phyloP scores from a whole-genome alignment of 2,329 filamentous ascomycete species.

The Neonectria faginata region DNA sequence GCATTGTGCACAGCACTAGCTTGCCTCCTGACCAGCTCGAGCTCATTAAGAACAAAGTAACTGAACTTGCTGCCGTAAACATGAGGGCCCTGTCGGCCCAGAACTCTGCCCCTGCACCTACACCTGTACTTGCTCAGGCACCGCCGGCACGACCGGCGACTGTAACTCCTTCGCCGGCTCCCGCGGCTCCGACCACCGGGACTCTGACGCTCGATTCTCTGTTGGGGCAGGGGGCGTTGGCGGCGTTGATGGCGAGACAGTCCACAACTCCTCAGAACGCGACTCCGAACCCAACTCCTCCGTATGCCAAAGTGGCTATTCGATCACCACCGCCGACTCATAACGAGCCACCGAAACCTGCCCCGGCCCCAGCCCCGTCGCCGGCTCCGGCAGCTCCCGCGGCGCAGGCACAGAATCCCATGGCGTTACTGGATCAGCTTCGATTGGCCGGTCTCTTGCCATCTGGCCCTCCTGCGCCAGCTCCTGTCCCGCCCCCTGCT shows the following conservation, averaged over 20 bases:
- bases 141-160: slow-evolving; percentile 51
- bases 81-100: slow-evolving; percentile 63
- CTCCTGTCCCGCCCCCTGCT: slow-evolving; percentile 48
- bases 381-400: slow-evolving; percentile 50
- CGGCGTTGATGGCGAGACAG: slow-evolving; percentile 67
- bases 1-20: slow-evolving; percentile 77
- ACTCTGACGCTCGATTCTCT: slow-evolving; percentile 68
- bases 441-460: slow-evolving; percentile 75
- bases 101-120: slow-evolving; percentile 55
- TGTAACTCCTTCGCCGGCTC: slow-evolving; percentile 49
- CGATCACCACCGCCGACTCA: slow-evolving; percentile 63
- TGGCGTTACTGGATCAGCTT: slow-evolving; percentile 74
- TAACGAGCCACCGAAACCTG: slow-evolving; percentile 51
- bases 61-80: slow-evolving; percentile 75
- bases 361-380: slow-evolving; percentile 48
- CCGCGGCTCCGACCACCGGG: slow-evolving; percentile 49
- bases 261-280: slow-evolving; percentile 62
- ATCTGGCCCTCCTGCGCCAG: slow-evolving; percentile 51
- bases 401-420: slow-evolving; percentile 59
- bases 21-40: slow-evolving; percentile 85
- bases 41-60: slow-evolving; percentile 86
- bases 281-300: slow-evolving; percentile 57
- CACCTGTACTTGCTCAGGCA: slow-evolving; percentile 47
- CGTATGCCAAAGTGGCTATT: slow-evolving; percentile 54
- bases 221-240: slow-evolving; percentile 70